phyloP scores from a whole-genome alignment of 768 basidiomycete genomes.

The Agaricus bisporus region DNA sequence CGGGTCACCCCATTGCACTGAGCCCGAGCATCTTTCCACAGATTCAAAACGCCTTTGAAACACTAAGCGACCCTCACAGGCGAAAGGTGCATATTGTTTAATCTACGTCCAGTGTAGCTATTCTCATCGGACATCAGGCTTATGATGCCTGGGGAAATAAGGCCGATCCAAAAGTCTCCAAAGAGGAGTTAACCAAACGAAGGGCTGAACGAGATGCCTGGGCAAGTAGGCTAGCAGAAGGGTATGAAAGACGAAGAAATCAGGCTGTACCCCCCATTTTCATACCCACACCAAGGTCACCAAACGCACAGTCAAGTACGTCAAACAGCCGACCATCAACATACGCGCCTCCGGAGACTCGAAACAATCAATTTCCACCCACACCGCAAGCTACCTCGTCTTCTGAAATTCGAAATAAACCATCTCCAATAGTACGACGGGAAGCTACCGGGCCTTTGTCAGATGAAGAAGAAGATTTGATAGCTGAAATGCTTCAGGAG shows the following conservation, averaged over 20 bases:
- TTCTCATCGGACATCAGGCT: neutral
- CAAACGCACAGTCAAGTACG: neutral
- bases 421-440: neutral
- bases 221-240: conserved; percentile 12
- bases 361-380: neutral
- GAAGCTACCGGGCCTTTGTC: conserved; percentile 13
- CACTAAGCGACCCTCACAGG: conserved; percentile 47
- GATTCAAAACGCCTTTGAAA: conserved; percentile 60
- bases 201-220: conserved; percentile 13
- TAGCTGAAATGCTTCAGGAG: conserved; percentile 49
- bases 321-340: neutral
- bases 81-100: conserved; percentile 38
- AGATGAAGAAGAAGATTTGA: conserved; percentile 30
- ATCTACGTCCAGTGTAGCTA: neutral
- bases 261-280: neutral
- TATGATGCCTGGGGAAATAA: conserved; percentile 10
- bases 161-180: conserved; percentile 8
- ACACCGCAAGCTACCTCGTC: neutral
- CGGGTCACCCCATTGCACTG: neutral
- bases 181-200: conserved; percentile 10
- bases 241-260: conserved; percentile 8
- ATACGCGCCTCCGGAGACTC: neutral
- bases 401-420: neutral
- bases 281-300: neutral
- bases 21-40: conserved; percentile 17